Percentiles rank a stretch among this genome's conserved stretches.
phyloP scores from a whole-genome alignment of 768 basidiomycete genomes.

The Daedalea quercina region DNA sequence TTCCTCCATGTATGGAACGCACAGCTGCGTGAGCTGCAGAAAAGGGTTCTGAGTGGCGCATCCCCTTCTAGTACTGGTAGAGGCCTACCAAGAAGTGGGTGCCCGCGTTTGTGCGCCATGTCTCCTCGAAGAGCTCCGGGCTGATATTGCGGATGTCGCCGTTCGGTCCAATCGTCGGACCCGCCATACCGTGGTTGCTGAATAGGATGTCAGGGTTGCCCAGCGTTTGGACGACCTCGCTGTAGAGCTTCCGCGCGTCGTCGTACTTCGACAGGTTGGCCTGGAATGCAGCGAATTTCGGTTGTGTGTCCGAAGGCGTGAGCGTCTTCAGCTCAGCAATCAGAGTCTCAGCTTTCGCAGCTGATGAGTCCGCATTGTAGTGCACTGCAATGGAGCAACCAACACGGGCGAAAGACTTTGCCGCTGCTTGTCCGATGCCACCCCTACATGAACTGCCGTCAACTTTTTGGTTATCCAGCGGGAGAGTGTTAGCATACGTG shows the following conservation, averaged over 20 bases:
- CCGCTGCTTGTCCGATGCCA: slow-evolving; percentile 47
- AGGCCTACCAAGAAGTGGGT: slow-evolving; percentile 39
- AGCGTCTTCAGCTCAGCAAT: slow-evolving; percentile 28
- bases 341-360: slow-evolving; percentile 31
- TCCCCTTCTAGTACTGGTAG: not conserved
- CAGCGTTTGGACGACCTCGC: slow-evolving; percentile 34
- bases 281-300: slow-evolving; percentile 35
- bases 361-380: slow-evolving; percentile 33
- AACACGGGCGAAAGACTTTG: slow-evolving; percentile 35
- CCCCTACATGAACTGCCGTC: slow-evolving; percentile 27
- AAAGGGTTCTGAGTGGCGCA: not conserved
- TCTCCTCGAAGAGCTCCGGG: slow-evolving; percentile 36
- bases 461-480: not conserved
- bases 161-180: slow-evolving; percentile 33
- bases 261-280: slow-evolving; percentile 44
- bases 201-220: slow-evolving; percentile 47
- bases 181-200: slow-evolving; percentile 42
- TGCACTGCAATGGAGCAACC: slow-evolving; percentile 43
- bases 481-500: slow-evolving; percentile 22
- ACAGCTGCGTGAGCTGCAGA: slow-evolving; percentile 41
- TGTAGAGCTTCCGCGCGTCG: slow-evolving; percentile 34
- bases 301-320: slow-evolving; percentile 21
- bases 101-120: slow-evolving; percentile 43
- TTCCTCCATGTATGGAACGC: slow-evolving; percentile 42
- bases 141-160: slow-evolving; percentile 40